These are phyloP conservation scores for Diplodia sapinea DNA, from an alignment of 2,329 filamentous ascomycete species.

Conservation along the genomic window DNA sequence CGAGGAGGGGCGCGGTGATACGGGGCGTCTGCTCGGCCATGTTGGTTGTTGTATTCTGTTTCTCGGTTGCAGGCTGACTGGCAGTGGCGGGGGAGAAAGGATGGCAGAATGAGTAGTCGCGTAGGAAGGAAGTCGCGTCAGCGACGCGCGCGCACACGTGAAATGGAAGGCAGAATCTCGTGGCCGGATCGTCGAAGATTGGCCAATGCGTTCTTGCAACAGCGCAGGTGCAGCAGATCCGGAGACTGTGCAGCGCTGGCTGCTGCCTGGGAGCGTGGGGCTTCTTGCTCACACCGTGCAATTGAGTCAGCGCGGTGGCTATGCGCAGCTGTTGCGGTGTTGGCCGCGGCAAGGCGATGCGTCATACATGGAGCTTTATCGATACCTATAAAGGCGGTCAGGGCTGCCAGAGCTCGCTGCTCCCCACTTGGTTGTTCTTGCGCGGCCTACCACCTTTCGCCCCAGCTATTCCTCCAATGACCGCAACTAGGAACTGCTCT, in stretches of 20 bases:
- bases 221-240: neutral
- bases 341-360: conserved; percentile 3
- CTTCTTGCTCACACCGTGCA: conserved; percentile 3
- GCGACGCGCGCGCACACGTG: conserved; percentile 19
- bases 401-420: conserved; percentile 12
- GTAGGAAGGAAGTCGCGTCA: conserved; percentile 12
- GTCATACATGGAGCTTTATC: conserved; percentile 14
- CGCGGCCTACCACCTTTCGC: conserved; percentile 15
- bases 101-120: conserved; percentile 14
- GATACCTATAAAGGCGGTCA: conserved; percentile 22
- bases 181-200: neutral
- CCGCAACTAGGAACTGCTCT: conserved; percentile 15
- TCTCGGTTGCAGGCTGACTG: too few species aligned
- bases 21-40: conserved; percentile 83
- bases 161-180: neutral
- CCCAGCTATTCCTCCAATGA: conserved; percentile 29
- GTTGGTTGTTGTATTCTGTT: neutral
- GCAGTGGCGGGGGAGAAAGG: neutral
- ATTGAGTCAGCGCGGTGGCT: conserved; percentile 27
- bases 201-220: conserved; percentile 3
- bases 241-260: neutral
- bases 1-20: conserved; percentile 79
- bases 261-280: conserved; percentile 3
- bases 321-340: neutral
- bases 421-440: conserved; percentile 6